Percentiles rank a stretch among this genome's conserved stretches.
These are phyloP conservation scores for Penicillium psychrofluorescens DNA, from an alignment of 495 filamentous ascomycete genomes.

Conservation along the genomic window DNA sequence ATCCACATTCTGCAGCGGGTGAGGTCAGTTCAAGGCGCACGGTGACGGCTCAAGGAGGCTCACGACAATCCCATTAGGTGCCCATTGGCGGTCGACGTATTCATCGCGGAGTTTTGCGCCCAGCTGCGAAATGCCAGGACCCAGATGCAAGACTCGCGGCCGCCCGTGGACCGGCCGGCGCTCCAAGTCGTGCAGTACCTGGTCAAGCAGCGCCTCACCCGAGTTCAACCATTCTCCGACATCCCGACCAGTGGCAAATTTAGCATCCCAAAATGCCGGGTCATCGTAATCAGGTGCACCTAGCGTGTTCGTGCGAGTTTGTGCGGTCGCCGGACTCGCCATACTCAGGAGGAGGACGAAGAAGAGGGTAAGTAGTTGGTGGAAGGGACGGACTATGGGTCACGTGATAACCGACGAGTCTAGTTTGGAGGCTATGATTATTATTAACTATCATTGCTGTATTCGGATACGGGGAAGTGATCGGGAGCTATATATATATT, in stretches of 20 bases:
- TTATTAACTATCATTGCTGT: too few species aligned
- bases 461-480: too few species aligned
- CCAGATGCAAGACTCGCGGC: slow-evolving; percentile 31
- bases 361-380: too few species aligned
- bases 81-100: slow-evolving; percentile 22
- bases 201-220: slow-evolving; percentile 27
- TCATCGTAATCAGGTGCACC: slow-evolving; percentile 36
- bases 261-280: slow-evolving; percentile 29
- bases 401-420: not conserved
- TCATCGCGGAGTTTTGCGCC: slow-evolving; percentile 26
- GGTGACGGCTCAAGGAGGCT: slow-evolving; percentile 1
- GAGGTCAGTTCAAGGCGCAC: not conserved
- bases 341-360: not conserved
- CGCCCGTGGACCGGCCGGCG: not conserved
- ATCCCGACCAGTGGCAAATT: slow-evolving; percentile 34
- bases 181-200: slow-evolving; percentile 21
- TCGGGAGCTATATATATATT: too few species aligned
- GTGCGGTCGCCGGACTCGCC: slow-evolving; percentile 3
- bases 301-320: slow-evolving; percentile 15
- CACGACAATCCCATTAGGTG: slow-evolving; percentile 30
- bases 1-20: slow-evolving; percentile 28
- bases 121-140: slow-evolving; percentile 33
- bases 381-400: too few species aligned
- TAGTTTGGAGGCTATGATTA: not conserved
- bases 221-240: slow-evolving; percentile 39